These are phyloP conservation scores for Pichia norvegensis DNA, from an alignment of 1,139 yeast genomes.

Conservation along the genomic window DNA sequence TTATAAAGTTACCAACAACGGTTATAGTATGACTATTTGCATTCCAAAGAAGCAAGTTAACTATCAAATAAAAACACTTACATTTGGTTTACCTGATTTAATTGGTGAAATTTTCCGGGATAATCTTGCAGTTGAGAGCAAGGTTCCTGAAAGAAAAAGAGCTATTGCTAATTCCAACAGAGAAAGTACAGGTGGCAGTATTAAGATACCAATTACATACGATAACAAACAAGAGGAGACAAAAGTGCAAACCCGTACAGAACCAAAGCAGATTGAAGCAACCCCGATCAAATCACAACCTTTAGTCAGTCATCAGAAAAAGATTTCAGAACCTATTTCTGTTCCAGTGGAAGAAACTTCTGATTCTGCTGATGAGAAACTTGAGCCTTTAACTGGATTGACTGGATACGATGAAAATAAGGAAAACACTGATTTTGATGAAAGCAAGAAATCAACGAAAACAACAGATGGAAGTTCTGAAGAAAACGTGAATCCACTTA, in stretches of 20 bases:
- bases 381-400: neutral
- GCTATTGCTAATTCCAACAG: neutral
- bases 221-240: neutral
- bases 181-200: neutral
- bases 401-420: too few species aligned
- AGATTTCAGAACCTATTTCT: neutral
- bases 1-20: conserved; percentile 10
- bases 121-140: neutral
- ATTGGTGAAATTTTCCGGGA: neutral
- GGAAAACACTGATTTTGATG: too few species aligned
- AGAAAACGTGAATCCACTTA: neutral
- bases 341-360: neutral
- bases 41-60: conserved; percentile 11
- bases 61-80: conserved; percentile 1
- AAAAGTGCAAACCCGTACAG: neutral
- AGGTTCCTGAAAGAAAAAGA: neutral
- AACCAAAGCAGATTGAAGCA: neutral
- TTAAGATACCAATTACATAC: neutral
- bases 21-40: conserved; percentile 12
- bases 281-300: neutral
- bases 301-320: too few species aligned
- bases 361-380: neutral
- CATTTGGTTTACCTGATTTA: conserved; percentile 4
- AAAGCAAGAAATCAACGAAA: too few species aligned
- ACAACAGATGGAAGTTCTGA: neutral